Percentiles rank a stretch among this genome's conserved stretches.
These are phyloP conservation scores for Smallanthus sonchifolius DNA, from an alignment of 129 eudicot species.

Conservation along the genomic window DNA sequence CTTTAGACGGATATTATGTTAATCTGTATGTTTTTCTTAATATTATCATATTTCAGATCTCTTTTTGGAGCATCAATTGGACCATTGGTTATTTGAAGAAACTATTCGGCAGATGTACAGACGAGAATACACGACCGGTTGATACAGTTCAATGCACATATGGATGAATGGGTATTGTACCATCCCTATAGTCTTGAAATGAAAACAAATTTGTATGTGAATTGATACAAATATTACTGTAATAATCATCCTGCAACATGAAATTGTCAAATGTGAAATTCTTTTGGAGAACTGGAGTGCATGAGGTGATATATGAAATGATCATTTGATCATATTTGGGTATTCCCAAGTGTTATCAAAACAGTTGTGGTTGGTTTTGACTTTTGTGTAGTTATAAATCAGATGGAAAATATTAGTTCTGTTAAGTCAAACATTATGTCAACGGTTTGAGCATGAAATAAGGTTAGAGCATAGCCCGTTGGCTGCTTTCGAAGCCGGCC, in stretches of 20 bases:
- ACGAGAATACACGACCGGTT: conserved; percentile 5
- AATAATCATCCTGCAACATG: neutral
- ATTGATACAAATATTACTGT: conserved; percentile 1
- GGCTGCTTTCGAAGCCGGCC: too few species aligned
- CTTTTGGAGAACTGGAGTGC: neutral
- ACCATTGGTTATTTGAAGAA: neutral
- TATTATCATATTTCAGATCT: conserved; percentile 15
- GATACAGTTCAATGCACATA: conserved; percentile 19
- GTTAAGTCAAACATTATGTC: too few species aligned
- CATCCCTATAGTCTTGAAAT: conserved; percentile 7
- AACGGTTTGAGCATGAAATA: too few species aligned
- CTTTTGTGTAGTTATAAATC: too few species aligned
- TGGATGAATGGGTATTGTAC: conserved; percentile 5
- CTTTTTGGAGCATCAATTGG: neutral
- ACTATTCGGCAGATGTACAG: neutral
- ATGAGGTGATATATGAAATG: too few species aligned
- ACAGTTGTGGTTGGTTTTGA: too few species aligned
- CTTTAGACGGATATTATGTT: too few species aligned
- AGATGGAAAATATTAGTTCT: too few species aligned
- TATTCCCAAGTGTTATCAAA: too few species aligned
- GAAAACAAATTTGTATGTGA: neutral
- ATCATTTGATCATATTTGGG: too few species aligned
- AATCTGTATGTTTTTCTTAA: neutral
- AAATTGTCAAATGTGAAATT: neutral
- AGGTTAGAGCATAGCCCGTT: too few species aligned